Evolutionary conservation across 305 asterid genomes (phyloP).

Genomic region (Solanum aculeatissimum): DNA sequence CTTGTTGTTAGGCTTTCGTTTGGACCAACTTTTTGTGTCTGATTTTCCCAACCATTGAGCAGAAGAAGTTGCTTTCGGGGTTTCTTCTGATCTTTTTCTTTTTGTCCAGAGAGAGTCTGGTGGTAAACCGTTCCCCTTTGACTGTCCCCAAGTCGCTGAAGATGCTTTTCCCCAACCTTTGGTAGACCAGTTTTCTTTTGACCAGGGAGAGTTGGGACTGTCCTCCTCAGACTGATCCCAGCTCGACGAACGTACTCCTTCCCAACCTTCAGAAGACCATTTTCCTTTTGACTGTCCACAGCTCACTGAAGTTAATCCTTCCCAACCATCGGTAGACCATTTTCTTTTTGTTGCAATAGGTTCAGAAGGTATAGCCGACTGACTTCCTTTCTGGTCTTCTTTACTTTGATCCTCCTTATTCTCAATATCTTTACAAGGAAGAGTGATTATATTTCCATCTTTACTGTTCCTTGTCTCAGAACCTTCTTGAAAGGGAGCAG

Average conservation of each 20-base stretch:
- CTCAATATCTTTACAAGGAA: neutral
- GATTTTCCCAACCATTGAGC: neutral
- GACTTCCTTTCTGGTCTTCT: neutral
- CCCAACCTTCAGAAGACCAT: neutral
- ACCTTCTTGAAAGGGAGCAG: constrained; percentile 14
- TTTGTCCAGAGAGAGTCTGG: neutral
- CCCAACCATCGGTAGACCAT: constrained; percentile 1
- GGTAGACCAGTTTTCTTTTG: neutral
- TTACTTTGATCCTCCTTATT: neutral
- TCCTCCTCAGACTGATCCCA: neutral
- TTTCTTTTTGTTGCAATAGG: constrained; percentile 2
- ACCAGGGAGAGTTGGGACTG: neutral
- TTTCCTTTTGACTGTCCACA: neutral
- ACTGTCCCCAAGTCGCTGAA: neutral
- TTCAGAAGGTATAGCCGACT: neutral
- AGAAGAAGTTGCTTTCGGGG: neutral
- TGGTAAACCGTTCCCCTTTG: neutral
- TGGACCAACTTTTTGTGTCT: neutral
- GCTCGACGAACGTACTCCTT: neutral
- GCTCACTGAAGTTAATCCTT: neutral
- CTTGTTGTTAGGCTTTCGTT: neutral
- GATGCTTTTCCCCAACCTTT: neutral
- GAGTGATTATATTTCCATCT: neutral
- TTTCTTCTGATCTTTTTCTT: neutral
- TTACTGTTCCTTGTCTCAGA: constrained; percentile 11